phyloP scores from a whole-genome alignment of 1,139 yeast species.

The Blastobotrys proliferans region DNA sequence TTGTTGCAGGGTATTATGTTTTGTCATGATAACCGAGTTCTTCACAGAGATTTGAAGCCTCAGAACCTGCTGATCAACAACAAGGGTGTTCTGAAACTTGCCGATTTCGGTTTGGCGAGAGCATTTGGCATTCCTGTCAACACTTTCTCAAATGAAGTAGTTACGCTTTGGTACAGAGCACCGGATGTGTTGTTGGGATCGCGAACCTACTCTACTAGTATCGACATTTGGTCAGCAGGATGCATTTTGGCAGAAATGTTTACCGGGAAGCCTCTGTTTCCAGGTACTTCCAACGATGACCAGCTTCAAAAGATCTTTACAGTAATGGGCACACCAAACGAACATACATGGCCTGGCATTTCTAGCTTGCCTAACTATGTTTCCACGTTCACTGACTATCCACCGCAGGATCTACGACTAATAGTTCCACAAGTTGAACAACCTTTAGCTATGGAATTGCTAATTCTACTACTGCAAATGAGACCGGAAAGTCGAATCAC shows the following conservation, averaged over 20 bases:
- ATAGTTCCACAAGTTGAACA: constrained; percentile 75
- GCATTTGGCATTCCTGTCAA: constrained; percentile 98
- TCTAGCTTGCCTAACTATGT: constrained; percentile 81
- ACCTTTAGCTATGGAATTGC: constrained; percentile 73
- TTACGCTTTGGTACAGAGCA: constrained; percentile 96
- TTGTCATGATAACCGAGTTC: constrained; percentile 91
- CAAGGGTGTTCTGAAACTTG: constrained; percentile 88
- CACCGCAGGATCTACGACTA: constrained; percentile 78
- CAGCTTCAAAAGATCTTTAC: constrained; percentile 85
- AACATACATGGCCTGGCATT: constrained; percentile 93
- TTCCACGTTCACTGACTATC: constrained; percentile 69
- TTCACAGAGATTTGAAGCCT: constrained; percentile 94
- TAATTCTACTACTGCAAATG: constrained; percentile 77
- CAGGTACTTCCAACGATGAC: constrained; percentile 95
- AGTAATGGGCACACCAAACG: constrained; percentile 95
- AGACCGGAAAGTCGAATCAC: constrained; percentile 88
- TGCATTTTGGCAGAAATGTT: constrained; percentile 98
- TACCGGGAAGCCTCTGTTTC: constrained; percentile 94
- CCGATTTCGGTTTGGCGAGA: constrained; percentile 96
- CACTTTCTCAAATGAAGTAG: constrained; percentile 96
- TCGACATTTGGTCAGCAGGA: constrained; percentile 99
- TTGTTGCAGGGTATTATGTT: constrained; percentile 84
- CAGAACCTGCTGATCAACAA: constrained; percentile 83
- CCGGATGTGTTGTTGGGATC: constrained; percentile 96
- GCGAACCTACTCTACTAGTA: constrained; percentile 89